Evolutionary conservation across 2,329 filamentous ascomycete genomes (phyloP).

Genomic region (Elsinoe perseae): DNA sequence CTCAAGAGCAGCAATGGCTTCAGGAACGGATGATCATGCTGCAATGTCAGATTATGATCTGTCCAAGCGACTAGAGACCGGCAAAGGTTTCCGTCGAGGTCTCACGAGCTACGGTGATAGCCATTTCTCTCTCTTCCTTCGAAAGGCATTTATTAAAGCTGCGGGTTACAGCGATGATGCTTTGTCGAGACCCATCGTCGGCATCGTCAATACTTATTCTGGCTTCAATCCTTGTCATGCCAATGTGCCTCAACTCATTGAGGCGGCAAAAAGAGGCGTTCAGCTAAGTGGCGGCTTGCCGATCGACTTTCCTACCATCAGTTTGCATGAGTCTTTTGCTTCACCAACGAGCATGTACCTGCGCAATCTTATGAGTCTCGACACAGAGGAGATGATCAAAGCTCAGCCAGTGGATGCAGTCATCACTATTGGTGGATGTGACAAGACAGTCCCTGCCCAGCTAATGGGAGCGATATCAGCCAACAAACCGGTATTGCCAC

Average conservation of each 20-base stretch:
- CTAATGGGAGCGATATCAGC: constrained; percentile 69
- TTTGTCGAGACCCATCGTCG: constrained; percentile 62
- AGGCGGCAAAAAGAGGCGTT: constrained; percentile 61
- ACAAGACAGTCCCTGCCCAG: constrained; percentile 67
- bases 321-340: constrained; percentile 61
- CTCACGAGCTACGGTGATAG: constrained; percentile 64
- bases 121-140: constrained; percentile 66
- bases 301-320: constrained; percentile 68
- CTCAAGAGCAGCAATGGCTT: neutral
- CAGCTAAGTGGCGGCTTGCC: constrained; percentile 60
- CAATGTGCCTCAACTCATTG: constrained; percentile 63
- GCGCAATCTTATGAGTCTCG: constrained; percentile 69
- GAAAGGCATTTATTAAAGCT: constrained; percentile 71
- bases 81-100: constrained; percentile 53
- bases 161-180: constrained; percentile 66
- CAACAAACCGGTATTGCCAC: constrained; percentile 61
- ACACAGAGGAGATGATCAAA: constrained; percentile 69
- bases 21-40: neutral
- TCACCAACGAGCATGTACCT: constrained; percentile 68
- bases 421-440: constrained; percentile 62
- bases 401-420: constrained; percentile 64
- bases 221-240: constrained; percentile 69
- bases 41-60: constrained; percentile 50
- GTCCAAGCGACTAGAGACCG: constrained; percentile 42
- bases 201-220: constrained; percentile 66